Conservation (phyloP, 257 asterid species). For the Anisodus acutangulus region DNA sequence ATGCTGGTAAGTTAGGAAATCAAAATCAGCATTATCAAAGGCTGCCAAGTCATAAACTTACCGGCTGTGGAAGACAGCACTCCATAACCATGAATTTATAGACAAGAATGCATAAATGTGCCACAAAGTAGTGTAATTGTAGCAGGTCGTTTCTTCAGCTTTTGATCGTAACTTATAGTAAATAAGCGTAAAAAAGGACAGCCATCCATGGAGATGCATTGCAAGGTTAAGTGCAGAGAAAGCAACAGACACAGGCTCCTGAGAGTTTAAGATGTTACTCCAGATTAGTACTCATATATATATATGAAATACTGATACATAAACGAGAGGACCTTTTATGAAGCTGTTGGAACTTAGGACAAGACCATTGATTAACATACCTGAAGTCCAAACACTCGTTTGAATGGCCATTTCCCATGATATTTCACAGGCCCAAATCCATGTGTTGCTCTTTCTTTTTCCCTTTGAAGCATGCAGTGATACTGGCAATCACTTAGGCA, state of each 20-base stretch:
- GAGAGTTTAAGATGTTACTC: slow-evolving; percentile 29
- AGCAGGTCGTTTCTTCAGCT: slow-evolving; percentile 62
- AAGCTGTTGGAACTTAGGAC: not conserved
- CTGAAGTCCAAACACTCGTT: slow-evolving; percentile 66
- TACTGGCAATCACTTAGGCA: slow-evolving; percentile 74
- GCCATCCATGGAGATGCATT: slow-evolving; percentile 89
- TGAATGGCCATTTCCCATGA: slow-evolving; percentile 83
- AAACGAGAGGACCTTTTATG: not conserved
- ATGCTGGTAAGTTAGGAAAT: not conserved
- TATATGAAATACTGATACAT: not conserved
- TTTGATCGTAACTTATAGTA: slow-evolving; percentile 56
- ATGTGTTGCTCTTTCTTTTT: slow-evolving; percentile 61
- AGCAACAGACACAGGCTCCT: slow-evolving; percentile 96
- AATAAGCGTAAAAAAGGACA: slow-evolving; percentile 58
- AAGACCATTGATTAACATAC: slow-evolving; percentile 42
- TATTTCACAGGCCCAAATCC: slow-evolving; percentile 67
- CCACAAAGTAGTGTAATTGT: slow-evolving; percentile 82
- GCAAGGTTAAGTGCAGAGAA: slow-evolving; percentile 85
- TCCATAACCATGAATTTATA: slow-evolving; percentile 88
- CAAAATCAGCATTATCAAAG: not conserved
- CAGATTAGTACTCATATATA: not conserved
- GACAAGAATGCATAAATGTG: slow-evolving; percentile 73
- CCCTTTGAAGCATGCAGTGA: slow-evolving; percentile 72
- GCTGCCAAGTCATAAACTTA: slow-evolving; percentile 40
- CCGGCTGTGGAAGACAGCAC: slow-evolving; percentile 81